Evolutionary conservation across 805 yeast species (phyloP).

Genomic region (Jamesozyma spencerorum): DNA sequence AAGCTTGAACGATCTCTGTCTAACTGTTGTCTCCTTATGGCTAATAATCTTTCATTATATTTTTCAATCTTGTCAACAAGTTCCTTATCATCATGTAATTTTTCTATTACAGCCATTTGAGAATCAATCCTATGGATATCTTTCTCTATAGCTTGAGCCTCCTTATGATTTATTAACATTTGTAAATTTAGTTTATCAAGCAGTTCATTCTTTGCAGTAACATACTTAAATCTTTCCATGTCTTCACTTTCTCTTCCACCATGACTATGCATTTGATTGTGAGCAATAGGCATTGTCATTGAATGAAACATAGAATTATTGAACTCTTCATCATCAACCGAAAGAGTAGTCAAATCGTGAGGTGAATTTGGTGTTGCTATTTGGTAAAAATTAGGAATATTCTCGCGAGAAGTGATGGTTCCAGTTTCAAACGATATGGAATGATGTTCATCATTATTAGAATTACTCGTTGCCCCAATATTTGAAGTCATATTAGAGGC

Average conservation of each 20-base stretch:
- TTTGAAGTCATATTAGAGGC: background rate
- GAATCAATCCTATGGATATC: slow-evolving; percentile 52
- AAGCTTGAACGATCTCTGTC: background rate
- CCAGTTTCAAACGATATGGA: background rate
- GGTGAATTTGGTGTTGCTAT: slow-evolving; percentile 39
- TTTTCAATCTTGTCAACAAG: slow-evolving; percentile 17
- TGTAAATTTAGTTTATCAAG: slow-evolving; percentile 49
- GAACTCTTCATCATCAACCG: slow-evolving; percentile 14
- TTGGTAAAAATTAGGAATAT: slow-evolving; percentile 24
- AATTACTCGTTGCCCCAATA: too few species aligned
- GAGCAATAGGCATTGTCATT: background rate
- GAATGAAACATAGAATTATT: background rate
- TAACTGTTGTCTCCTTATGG: slow-evolving; percentile 15
- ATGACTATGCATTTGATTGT: background rate
- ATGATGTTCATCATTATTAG: too few species aligned
- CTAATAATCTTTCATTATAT: slow-evolving; percentile 10
- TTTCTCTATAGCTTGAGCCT: slow-evolving; percentile 39
- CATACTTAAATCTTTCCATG: slow-evolving; percentile 23
- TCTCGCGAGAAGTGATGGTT: background rate
- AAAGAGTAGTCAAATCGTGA: slow-evolving; percentile 28
- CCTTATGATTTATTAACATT: slow-evolving; percentile 50
- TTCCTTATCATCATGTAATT: slow-evolving; percentile 31
- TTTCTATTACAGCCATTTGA: slow-evolving; percentile 44
- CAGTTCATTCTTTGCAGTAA: slow-evolving; percentile 28
- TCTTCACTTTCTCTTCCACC: slow-evolving; percentile 21